These are phyloP conservation scores for Nyssa sinensis DNA, from an alignment of 148 eudicot species.

Conservation along the genomic window DNA sequence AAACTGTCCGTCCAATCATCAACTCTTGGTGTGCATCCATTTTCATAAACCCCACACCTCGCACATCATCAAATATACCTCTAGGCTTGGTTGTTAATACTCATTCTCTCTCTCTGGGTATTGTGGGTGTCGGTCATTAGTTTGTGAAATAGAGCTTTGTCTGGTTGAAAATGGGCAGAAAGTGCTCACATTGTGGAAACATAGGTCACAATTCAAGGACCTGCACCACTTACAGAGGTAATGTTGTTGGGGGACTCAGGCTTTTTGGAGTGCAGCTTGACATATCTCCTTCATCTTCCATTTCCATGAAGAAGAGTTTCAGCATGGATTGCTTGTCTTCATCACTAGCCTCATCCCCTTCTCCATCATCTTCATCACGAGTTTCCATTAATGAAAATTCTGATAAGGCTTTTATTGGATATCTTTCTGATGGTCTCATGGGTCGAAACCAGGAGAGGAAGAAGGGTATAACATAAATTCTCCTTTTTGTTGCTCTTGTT, in stretches of 20 bases:
- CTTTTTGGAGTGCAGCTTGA: conserved; percentile 58
- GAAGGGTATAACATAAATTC: conserved; percentile 31
- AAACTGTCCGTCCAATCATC: too few species aligned
- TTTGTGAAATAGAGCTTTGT: not conserved
- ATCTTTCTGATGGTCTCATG: conserved; percentile 41
- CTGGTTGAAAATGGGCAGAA: conserved; percentile 48
- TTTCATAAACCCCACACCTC: not conserved
- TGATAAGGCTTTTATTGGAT: conserved; percentile 30
- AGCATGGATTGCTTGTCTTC: conserved; percentile 47
- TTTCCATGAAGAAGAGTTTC: conserved; percentile 41
- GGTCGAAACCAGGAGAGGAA: conserved; percentile 41
- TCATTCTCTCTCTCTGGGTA: conserved; percentile 8
- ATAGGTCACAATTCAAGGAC: conserved; percentile 64
- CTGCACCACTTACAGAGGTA: conserved; percentile 31
- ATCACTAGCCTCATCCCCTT: conserved; percentile 29
- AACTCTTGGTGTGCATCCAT: too few species aligned
- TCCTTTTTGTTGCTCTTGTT: too few species aligned
- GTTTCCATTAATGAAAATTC: conserved; percentile 23
- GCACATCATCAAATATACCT: not conserved
- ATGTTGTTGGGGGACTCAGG: conserved; percentile 26
- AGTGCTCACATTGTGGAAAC: conserved; percentile 65
- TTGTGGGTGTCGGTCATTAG: not conserved
- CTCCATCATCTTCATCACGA: conserved; percentile 32
- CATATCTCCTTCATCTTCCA: conserved; percentile 20
- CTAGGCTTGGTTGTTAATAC: too few species aligned